These are phyloP conservation scores for Phyllosticta citrichinensis DNA, from an alignment of 2,329 filamentous ascomycete genomes.

Conservation along the genomic window DNA sequence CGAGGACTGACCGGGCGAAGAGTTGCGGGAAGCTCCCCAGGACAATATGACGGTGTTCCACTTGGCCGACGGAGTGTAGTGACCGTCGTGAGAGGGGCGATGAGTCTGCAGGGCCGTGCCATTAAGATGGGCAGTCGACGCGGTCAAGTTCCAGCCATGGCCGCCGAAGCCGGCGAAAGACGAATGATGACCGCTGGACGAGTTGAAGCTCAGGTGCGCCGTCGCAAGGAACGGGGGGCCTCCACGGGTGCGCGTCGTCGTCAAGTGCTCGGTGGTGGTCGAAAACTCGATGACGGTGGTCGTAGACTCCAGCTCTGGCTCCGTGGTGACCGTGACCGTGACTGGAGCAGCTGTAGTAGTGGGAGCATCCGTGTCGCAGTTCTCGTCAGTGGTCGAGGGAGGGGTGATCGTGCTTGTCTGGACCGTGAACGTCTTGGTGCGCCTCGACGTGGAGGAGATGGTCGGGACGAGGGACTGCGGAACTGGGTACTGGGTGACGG, in stretches of 20 bases:
- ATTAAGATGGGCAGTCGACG: neutral
- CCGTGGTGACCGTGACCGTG: neutral
- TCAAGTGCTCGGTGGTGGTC: neutral
- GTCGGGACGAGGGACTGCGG: neutral
- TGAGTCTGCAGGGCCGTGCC: neutral
- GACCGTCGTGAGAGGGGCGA: neutral
- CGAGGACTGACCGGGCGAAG: neutral
- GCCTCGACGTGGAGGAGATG: neutral
- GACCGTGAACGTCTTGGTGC: neutral
- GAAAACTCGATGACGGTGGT: neutral
- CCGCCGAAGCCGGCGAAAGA: neutral
- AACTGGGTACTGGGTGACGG: neutral
- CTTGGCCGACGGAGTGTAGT: neutral
- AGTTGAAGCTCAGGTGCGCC: neutral
- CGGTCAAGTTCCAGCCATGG: neutral
- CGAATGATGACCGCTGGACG: neutral
- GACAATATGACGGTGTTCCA: neutral
- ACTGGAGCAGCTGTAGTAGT: neutral
- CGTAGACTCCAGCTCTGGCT: neutral
- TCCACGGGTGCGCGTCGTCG: neutral
- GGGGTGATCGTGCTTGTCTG: neutral
- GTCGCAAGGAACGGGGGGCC: neutral
- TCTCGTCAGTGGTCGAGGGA: neutral
- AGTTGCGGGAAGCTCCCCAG: neutral
- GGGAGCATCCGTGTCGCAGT: neutral